Evolutionary conservation across 2,329 filamentous ascomycete genomes (phyloP), one percentile per base, ranked within the genome.

Genomic region (Colletotrichum endophyticum): DNA sequence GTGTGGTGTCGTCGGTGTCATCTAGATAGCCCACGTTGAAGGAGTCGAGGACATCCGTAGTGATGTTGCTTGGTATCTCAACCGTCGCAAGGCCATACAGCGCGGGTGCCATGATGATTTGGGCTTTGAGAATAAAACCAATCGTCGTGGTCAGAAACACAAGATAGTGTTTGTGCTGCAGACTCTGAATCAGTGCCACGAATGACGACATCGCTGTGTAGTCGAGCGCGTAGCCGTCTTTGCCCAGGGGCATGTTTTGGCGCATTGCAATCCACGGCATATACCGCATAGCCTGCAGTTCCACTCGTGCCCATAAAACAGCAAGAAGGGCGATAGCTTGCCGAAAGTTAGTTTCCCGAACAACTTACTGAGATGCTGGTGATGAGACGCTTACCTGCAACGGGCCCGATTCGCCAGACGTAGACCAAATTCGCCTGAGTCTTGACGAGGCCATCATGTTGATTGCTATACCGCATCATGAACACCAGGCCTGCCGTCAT

Each of bases 181-280:
- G n/a, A 8, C 16, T 19, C 22, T 69, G 49, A 7, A 22, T n/a
- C 7, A 67, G 13, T 28, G 59, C 30, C 13, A 22, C 30, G 13
- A 30, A 30, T 7, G 53, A 3, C 30, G 32, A 19, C 66, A 69
- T 69, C 11, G 66, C 49, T n/a, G 66, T 61, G 53, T 69, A 69
- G 30, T 72, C 72, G 25, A 75, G 61, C 6, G 34, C 28, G 28
- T 61, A 39, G 6, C 53, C 68, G 15, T 30, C 22, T 34, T 57
- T 66, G 16, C 36, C 61, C 8, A 66, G 22, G 8, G 34, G 19
- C 19, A 36, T 36, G 1, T 36, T 49, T 8, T 44, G 49, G 5
- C 62, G 72, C 36, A 59, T 56, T 4, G 72, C 68, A 12, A 72
- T 62, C 68, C 72, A 75, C 5, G 72, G 72, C 68, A 67, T 72